Evolutionary conservation across 768 basidiomycete genomes (phyloP), one percentile per base, ranked within the genome.

Genomic region (Auriscalpium vulgare): DNA sequence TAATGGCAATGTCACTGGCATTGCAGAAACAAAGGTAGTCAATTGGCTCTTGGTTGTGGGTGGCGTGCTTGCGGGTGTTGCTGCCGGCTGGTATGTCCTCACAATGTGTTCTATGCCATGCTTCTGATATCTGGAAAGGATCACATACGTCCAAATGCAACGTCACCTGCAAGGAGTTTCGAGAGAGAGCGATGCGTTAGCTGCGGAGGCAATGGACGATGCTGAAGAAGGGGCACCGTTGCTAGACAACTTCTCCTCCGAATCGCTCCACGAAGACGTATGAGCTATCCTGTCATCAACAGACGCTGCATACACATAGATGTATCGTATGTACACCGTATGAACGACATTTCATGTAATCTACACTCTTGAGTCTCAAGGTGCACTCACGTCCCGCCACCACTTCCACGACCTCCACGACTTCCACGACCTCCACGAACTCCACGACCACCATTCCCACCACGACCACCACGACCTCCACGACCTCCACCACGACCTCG

Each of bases 81-180:
- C 79, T 48, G 77, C 88, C 10, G 82, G 88, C 71, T 87, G 80
- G 87, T 91, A 68, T 53, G 84, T 71, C 11, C 3, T 10, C 40
- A 35, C 44, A 7, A 45, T 16, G 54, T 51, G 16, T 51, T 19
- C 45, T 19, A 17, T 37, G 11, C 43, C n/a, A 40, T 49, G 1
- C 47, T 51, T 23, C 46, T 61, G 36, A 66, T 56, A 61, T 44
- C 37, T n/a, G 23, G 47, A 19, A 59, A 91, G 88, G 78, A 65
- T 80, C 58, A 78, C 91, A 16, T 90, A 88, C 64, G 77, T 74
- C 37, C 72, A 82, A 37, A 79, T 89, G 49, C 79, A 82, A 66
- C 75, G 77, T 55, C 71, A 76, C 51, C 67, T 86, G 43, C 73
- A 78, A 47, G 79, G 74, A 11, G 62, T 79, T 17, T 66, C 78